These are phyloP conservation scores for Fusarium luffae DNA, from an alignment of 2,329 filamentous ascomycete genomes.

Conservation along the genomic window DNA sequence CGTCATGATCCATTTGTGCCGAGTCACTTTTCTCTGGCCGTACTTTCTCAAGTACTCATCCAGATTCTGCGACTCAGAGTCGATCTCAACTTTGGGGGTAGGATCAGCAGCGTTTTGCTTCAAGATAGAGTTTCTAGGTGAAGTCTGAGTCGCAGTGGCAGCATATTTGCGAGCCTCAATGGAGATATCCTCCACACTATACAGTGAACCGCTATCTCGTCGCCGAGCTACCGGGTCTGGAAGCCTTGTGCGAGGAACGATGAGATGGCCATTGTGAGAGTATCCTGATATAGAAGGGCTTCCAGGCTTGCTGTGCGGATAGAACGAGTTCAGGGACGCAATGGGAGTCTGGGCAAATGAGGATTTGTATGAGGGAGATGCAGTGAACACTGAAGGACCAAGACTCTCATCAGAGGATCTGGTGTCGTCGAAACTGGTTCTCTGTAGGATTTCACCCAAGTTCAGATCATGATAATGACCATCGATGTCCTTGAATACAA, in stretches of 20 bases:
- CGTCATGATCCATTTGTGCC: constrained; percentile 31
- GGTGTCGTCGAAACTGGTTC: constrained; percentile 4
- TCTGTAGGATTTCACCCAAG: constrained; percentile 2
- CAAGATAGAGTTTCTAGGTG: constrained; percentile 6
- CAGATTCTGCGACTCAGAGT: constrained; percentile 28
- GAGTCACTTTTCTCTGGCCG: constrained; percentile 23
- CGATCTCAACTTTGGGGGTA: constrained; percentile 10
- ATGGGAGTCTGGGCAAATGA: constrained; percentile 30
- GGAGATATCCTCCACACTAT: constrained; percentile 4
- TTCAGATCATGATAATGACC: neutral
- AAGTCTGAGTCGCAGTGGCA: constrained; percentile 20
- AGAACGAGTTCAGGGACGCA: constrained; percentile 2
- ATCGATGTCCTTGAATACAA: neutral
- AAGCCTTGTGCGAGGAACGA: constrained; percentile 3
- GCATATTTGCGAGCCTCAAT: neutral
- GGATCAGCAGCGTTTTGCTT: neutral
- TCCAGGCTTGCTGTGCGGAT: neutral
- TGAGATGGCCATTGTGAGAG: neutral
- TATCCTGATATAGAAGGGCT: neutral
- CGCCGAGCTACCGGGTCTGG: constrained; percentile 8
- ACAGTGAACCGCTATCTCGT: constrained; percentile 8
- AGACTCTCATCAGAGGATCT: constrained; percentile 20
- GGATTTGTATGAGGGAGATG: constrained; percentile 28
- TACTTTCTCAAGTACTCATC: constrained; percentile 21
- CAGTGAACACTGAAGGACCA: constrained; percentile 12